Percentiles rank a stretch among this genome's conserved stretches.
Conservation (phyloP, 139 green algal genomes). For the Microglena sp. region DNA sequence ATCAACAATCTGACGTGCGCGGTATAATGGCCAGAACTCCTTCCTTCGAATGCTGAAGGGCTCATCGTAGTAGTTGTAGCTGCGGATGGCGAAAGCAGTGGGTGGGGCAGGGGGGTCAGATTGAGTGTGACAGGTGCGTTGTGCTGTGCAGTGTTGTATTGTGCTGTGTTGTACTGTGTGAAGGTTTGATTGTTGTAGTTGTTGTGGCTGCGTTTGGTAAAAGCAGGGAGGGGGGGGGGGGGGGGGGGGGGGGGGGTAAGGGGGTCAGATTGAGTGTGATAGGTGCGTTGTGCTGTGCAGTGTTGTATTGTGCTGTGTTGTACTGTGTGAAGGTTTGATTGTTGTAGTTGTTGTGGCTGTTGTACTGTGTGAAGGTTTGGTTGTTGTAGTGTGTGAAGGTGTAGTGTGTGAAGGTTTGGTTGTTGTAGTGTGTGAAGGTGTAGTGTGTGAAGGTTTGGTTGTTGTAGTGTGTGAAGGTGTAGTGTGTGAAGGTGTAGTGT, state of each 20-base stretch:
- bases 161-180: neutral
- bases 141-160: neutral
- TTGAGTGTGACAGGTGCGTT: neutral
- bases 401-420: too few relatives aligned
- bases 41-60: slow-evolving; percentile 71
- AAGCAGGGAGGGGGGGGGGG: neutral
- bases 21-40: slow-evolving; percentile 73
- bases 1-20: slow-evolving; percentile 41
- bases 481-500: too few relatives aligned
- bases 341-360: too few relatives aligned
- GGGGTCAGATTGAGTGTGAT: neutral
- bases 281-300: neutral
- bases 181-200: neutral
- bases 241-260: neutral
- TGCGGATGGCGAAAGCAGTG: too few relatives aligned
- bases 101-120: neutral
- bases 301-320: too few relatives aligned
- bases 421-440: neutral
- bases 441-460: neutral
- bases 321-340: neutral
- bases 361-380: too few relatives aligned
- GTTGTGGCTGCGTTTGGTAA: neutral
- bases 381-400: too few relatives aligned
- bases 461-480: neutral
- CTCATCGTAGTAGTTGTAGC: slow-evolving; percentile 59